A percentile compares a stretch with the other conserved stretches of the same genome.
phyloP scores from a whole-genome alignment of 2,329 filamentous ascomycete species.

The Escovopsis weberi region DNA sequence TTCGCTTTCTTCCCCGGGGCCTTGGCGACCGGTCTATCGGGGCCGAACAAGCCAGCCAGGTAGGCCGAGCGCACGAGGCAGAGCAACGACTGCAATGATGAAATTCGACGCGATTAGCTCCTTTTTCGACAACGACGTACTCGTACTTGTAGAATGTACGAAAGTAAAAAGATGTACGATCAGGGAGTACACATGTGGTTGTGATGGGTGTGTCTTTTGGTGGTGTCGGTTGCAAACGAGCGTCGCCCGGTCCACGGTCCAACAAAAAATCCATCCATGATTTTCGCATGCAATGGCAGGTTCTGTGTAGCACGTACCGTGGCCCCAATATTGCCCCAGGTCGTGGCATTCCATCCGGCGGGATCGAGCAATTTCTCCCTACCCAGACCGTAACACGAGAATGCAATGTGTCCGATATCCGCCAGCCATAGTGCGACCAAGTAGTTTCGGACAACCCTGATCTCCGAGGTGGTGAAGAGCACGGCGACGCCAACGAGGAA shows the following conservation, averaged over 20 bases:
- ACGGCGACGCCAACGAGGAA: constrained; percentile 50
- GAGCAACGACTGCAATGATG: constrained; percentile 30
- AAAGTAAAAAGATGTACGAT: no score
- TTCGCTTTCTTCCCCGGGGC: constrained; percentile 2
- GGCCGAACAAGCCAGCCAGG: constrained; percentile 44
- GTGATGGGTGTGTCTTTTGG: background rate
- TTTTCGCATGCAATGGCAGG: background rate
- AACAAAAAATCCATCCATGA: no score
- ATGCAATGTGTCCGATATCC: constrained; percentile 52
- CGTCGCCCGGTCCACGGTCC: background rate
- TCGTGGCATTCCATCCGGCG: constrained; percentile 49
- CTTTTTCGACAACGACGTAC: no score
- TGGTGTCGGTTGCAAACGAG: background rate
- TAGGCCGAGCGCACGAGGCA: constrained; percentile 43
- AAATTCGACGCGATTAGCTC: constrained; percentile 1
- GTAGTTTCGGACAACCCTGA: constrained; percentile 52
- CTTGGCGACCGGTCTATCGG: constrained; percentile 15
- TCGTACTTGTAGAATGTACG: no score
- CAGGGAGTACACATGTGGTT: no score
- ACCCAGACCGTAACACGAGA: constrained; percentile 45
- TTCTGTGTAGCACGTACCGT: constrained; percentile 32
- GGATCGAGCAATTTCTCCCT: constrained; percentile 37
- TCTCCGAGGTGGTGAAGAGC: constrained; percentile 48
- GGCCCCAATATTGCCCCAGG: constrained; percentile 58
- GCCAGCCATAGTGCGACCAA: constrained; percentile 49